Conservation (phyloP, 2,329 filamentous ascomycete genomes). For the Sporothrix phasma region DNA sequence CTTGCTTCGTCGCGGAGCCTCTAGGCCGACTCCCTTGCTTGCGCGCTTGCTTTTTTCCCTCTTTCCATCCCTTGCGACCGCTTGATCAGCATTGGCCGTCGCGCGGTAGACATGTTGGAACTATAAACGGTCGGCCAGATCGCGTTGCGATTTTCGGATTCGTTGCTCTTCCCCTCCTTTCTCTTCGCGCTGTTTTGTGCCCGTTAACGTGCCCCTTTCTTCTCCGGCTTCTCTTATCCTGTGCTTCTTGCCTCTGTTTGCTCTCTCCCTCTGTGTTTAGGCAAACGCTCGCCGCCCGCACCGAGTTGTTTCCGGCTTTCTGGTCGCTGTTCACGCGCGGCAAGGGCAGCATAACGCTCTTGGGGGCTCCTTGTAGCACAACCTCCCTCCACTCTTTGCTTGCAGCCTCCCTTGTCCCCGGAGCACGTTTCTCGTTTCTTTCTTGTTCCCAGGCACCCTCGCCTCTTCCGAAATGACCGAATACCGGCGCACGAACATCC, state of each 20-base stretch:
- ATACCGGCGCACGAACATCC: conserved; percentile 25
- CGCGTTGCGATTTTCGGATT: not conserved
- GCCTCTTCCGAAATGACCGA: conserved; percentile 8
- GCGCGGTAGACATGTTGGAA: not conserved
- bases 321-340: not conserved
- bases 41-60: not conserved
- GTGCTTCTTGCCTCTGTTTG: not conserved
- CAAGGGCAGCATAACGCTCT: not conserved
- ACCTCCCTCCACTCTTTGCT: not conserved
- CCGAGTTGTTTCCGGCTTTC: not conserved
- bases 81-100: conserved; percentile 5
- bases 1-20: not conserved
- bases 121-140: conserved; percentile 1
- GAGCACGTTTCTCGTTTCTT: not conserved
- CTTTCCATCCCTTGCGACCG: conserved; percentile 2
- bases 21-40: not conserved
- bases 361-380: not conserved
- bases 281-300: not conserved
- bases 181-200: not conserved
- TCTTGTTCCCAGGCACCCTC: not conserved
- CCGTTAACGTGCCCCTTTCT: not conserved
- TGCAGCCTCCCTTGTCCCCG: not conserved
- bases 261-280: not conserved
- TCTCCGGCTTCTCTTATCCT: not conserved
- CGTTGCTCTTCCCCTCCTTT: too few species aligned